Base-by-base conservation (phyloP, 2,329 filamentous ascomycete species). In the Colletotrichum siamense region DNA sequence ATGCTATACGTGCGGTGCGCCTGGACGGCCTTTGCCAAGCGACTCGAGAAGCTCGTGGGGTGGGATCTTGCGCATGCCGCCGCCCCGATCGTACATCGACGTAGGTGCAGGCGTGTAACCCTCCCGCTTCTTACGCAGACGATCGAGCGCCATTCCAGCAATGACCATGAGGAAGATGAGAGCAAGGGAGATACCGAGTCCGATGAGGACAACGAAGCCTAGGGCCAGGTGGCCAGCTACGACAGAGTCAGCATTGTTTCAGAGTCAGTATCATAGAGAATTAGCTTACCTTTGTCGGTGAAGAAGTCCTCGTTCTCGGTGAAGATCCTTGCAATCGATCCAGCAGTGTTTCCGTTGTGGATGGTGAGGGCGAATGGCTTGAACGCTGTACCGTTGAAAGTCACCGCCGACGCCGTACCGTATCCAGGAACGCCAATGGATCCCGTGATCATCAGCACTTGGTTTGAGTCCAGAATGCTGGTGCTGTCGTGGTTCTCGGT, bases 381-480 rank as follows among this genome's bases (percentile, higher is more conserved):
- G 82, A 96, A 92, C 4, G 88, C 87, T 13, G 93, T 95, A 80
- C 97, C 97, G 81, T 99, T 95, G 87, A 95, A 99, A 32, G 98
- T 87, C 9, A 93, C 96, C 10, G 95, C 96, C 16, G 96, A 98
- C 8, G 94, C 95, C 73, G 93, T 93, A 75, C 96, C 96, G 82
- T 96, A 96, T 65, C 87, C 87, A 0, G 94, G 92, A 22, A 99
- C 89, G 78, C 92, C 90, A 79, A 99, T 91, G 69, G 94, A 91
- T 52, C 97, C 97, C n/a, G 95, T 95, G 66, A 99, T 88, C 85
- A 99, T 90, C 44, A 99, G 91, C 6, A 92, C 90, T 82, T 97
- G 92, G 77, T 92, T 88, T 22, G 90, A 85, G 68, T 92, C 89
- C 18, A 99, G 86, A 8, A 96, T 87, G 49, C 91, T 85, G 3